Conservation (phyloP, 2,329 filamentous ascomycete species). For the Thelonectria discophora region DNA sequence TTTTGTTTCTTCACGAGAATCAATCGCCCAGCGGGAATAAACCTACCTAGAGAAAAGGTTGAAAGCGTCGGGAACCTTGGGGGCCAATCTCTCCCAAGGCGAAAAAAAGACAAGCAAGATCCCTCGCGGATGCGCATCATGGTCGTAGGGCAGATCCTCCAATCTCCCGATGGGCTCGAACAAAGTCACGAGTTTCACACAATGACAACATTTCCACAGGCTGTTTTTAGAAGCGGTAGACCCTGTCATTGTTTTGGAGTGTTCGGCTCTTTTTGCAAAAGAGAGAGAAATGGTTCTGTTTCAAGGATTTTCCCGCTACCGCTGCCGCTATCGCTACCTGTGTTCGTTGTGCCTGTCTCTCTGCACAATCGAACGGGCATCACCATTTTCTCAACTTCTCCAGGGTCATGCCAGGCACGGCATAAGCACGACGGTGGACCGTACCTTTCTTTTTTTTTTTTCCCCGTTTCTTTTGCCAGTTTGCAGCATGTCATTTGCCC, state of each 20-base stretch:
- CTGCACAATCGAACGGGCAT: background rate
- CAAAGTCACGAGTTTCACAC: conserved; percentile 5
- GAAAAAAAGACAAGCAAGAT: conserved; percentile 23
- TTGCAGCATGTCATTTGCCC: conserved; percentile 32
- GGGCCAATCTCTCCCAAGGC: conserved; percentile 9
- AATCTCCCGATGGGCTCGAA: conserved; percentile 29
- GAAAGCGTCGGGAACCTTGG: background rate
- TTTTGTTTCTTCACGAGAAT: background rate
- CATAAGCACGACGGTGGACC: conserved; percentile 20
- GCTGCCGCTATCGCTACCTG: background rate
- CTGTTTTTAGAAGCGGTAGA: conserved; percentile 36
- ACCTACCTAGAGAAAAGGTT: background rate
- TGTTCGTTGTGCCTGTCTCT: conserved; percentile 9
- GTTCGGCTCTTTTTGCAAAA: too few relatives aligned
- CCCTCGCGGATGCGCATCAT: conserved; percentile 27
- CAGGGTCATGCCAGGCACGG: conserved; percentile 23
- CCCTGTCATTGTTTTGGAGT: conserved; percentile 22
- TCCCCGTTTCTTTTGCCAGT: conserved; percentile 25
- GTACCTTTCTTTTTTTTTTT: background rate
- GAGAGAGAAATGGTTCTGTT: background rate
- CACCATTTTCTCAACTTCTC: background rate
- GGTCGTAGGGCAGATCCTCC: conserved; percentile 37
- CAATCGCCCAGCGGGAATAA: too few relatives aligned
- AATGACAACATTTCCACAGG: conserved; percentile 28
- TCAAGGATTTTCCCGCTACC: background rate